Conservation (phyloP, 768 basidiomycete species). For the Austroboletus eburneus region DNA sequence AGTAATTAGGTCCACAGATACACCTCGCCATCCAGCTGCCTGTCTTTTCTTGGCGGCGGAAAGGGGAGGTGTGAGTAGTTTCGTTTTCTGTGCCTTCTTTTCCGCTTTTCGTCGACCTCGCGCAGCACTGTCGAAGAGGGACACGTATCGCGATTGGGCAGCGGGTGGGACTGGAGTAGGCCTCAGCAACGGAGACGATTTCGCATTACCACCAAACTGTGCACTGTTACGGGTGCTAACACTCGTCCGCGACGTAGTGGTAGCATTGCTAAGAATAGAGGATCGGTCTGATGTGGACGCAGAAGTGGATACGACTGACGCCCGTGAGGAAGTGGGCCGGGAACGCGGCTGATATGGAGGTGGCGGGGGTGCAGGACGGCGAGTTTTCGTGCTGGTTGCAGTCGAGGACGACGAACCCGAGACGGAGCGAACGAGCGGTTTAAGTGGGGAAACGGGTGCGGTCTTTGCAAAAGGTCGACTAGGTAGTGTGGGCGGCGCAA, state of each 20-base stretch:
- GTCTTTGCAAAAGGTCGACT: conserved; percentile 36
- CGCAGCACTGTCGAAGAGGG: conserved; percentile 59
- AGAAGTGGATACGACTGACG: conserved; percentile 34
- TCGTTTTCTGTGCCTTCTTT: conserved; percentile 24
- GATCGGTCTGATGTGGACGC: conserved; percentile 57
- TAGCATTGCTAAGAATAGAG: conserved; percentile 51
- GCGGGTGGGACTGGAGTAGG: conserved; percentile 65
- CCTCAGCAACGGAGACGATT: conserved; percentile 37
- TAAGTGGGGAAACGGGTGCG: conserved; percentile 22
- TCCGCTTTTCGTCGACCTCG: conserved; percentile 42
- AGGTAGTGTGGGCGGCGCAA: conserved; percentile 45
- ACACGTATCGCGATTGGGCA: conserved; percentile 63
- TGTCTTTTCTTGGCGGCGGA: conserved; percentile 45
- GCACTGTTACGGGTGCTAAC: conserved; percentile 29
- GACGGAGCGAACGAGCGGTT: conserved; percentile 28
- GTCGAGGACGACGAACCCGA: conserved; percentile 37
- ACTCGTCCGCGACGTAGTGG: conserved; percentile 38
- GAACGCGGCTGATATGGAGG: conserved; percentile 29
- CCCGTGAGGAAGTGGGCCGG: conserved; percentile 33
- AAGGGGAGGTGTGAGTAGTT: conserved; percentile 32
- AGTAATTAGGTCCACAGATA: conserved; percentile 64
- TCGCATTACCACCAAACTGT: conserved; percentile 17
- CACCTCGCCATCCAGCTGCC: conserved; percentile 70
- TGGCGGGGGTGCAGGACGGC: conserved; percentile 37
- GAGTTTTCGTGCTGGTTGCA: conserved; percentile 34